Evolutionary conservation across 1,139 yeast species (phyloP), one percentile per base, ranked within the genome.

Genomic region (Geotrichum macrosporum): DNA sequence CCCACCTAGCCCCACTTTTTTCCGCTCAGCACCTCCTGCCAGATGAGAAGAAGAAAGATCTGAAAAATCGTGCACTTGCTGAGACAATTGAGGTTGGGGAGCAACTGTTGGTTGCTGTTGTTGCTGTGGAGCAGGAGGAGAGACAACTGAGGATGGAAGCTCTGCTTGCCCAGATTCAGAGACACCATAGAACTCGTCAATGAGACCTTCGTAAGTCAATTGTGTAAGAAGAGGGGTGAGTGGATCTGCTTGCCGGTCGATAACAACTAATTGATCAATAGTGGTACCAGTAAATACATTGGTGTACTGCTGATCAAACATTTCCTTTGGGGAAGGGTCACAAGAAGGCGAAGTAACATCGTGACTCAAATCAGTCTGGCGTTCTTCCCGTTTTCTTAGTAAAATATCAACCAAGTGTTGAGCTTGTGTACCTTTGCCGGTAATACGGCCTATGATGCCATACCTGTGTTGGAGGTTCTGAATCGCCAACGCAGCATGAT

Each of bases 191-290:
- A 80, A 64, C 59, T 88, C 96, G 61, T 86, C 89, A 19, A 88
- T 70, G 12, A 92, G 69, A 0, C 98, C 98, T 30, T 78, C 74
- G 61, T 89, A 92, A 2, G 87, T 84, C 55, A 88, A 67, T 58
- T 92, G 96, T 30, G 81, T 78, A 52, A 87, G 67, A 12, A 86
- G 60, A 1, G 88, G 81, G 0, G 95, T 78, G 5, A 83, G 62
- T 41, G 78, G 73, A 65, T 92, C 98, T 29, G 81, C 63, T 48
- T 80, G 77, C 45, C 98, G 71, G 60, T 92, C 98, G 19, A 92
- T 59, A 1, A 89, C 81, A 13, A 92, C 74, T 41, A 89, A 67
- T 31, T 69, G 70, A 48, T 68, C 75, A 35, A 69, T 56, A 5
- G 53, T 52, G 6, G 58, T 55, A 16, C 71, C 70, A 1, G 61